Percentiles rank a stretch among this genome's conserved stretches.
Conservation (phyloP, 2,329 filamentous ascomycete species). For the Grosmannia penicillata region DNA sequence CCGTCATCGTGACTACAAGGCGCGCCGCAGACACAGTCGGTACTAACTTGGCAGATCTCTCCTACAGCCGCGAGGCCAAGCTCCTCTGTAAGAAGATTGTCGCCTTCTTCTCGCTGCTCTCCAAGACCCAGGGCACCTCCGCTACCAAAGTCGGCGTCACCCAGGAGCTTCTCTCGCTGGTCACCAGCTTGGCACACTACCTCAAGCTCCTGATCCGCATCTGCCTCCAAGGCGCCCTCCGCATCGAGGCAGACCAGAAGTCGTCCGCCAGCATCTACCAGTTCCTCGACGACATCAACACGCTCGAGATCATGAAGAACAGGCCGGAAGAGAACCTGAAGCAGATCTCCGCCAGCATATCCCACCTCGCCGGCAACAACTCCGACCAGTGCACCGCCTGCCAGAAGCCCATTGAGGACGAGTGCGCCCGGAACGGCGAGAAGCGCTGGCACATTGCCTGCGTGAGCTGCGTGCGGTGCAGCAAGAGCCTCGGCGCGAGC, state of each 20-base stretch:
- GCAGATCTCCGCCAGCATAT: constrained; percentile 50
- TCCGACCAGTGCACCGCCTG: constrained; percentile 78
- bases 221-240: constrained; percentile 83
- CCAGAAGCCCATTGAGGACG: constrained; percentile 82
- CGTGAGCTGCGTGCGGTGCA: constrained; percentile 56
- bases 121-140: constrained; percentile 87
- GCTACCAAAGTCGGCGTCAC: constrained; percentile 86
- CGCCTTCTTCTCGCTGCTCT: constrained; percentile 87
- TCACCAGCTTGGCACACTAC: constrained; percentile 92
- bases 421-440: constrained; percentile 64
- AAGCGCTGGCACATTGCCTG: constrained; percentile 75
- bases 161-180: constrained; percentile 91
- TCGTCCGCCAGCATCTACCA: constrained; percentile 61
- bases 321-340: constrained; percentile 38
- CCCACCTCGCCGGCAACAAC: constrained; percentile 54
- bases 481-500: constrained; percentile 50
- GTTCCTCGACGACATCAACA: constrained; percentile 71
- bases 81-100: constrained; percentile 99
- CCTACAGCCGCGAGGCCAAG: constrained; percentile 92
- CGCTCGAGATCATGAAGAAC: constrained; percentile 63
- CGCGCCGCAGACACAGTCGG: constrained; percentile 8
- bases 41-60: constrained; percentile 48
- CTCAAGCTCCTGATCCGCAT: constrained; percentile 95
- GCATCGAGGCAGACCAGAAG: constrained; percentile 71
- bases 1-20: not conserved